Percentiles rank a stretch among this genome's conserved stretches.
These are phyloP conservation scores for Aspergillus tubingensis DNA, from an alignment of 2,329 filamentous ascomycete genomes.

Conservation along the genomic window DNA sequence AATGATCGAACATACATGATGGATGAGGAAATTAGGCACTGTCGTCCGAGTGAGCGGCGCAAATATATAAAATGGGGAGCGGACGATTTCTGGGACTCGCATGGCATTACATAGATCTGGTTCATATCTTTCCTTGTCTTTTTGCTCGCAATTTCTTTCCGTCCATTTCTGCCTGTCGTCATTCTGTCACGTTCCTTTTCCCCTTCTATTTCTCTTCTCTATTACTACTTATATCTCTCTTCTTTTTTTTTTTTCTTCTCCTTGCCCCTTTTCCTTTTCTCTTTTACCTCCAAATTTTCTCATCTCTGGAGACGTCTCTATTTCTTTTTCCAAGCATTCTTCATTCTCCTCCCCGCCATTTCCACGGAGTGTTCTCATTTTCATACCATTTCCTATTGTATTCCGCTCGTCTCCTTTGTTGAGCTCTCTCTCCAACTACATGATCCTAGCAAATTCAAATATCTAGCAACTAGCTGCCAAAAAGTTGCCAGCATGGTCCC, in stretches of 20 bases:
- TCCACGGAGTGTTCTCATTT: conserved; percentile 10
- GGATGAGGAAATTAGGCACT: conserved; percentile 39
- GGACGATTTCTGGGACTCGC: conserved; percentile 41
- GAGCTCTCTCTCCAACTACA: conserved; percentile 32
- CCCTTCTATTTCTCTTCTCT: conserved; percentile 15
- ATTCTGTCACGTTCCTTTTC: conserved; percentile 21
- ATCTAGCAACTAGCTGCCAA: conserved; percentile 29
- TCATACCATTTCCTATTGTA: conserved; percentile 33
- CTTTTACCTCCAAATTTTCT: conserved; percentile 21
- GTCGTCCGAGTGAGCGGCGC: conserved; percentile 39
- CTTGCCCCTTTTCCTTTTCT: conserved; percentile 22
- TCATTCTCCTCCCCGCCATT: conserved; percentile 10
- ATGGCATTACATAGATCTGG: conserved; percentile 44
- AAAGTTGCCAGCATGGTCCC: conserved; percentile 14
- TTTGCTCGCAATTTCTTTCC: conserved; percentile 17
- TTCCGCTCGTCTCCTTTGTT: conserved; percentile 36
- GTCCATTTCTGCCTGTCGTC: conserved; percentile 9
- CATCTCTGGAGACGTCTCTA: conserved; percentile 8
- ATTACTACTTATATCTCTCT: conserved; percentile 21
- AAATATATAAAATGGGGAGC: conserved; percentile 43
- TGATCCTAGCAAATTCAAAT: conserved; percentile 37
- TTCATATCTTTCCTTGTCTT: conserved; percentile 35
- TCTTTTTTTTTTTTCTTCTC: conserved; percentile 19
- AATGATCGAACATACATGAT: conserved; percentile 46
- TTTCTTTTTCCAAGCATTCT: conserved; percentile 15